Evolutionary conservation across 345 rosid genomes (phyloP), one percentile per base, ranked within the genome.

Genomic region (Sisymbrium altissimum): DNA sequence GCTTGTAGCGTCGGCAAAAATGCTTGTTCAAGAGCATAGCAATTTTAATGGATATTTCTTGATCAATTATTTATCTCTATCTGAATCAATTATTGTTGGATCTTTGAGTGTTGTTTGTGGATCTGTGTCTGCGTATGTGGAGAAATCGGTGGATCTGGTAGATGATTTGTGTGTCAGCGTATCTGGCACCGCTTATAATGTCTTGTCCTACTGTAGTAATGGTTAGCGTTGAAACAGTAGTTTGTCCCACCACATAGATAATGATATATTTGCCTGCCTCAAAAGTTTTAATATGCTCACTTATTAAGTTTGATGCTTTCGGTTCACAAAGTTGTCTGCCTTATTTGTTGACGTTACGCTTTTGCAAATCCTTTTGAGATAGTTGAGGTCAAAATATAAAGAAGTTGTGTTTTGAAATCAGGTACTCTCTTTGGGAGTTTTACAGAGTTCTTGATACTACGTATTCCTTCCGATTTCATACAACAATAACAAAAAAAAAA

Each of bases 1-100:
- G 75, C 74, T 75, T 75, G 63, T 75, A 75, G 69, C 44, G 44
- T 68, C 57, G 36, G 72, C 72, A 56, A 53, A 61, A 70, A 54
- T 54, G 53, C 25, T 66, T 66, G 67, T 66, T 57, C 78, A 25
- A 64, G 41, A 57, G 49, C 66, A 8, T 29, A 7, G 21, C 61
- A 38, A 17, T 38, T 58, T 39, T 57, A 33, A 27, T 58, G 5
- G 0, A 32, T 56, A 30, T 56, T 56, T 35, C 44, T 36, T 9
- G 30, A 19, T 58, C 27, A 58, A 5, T 35, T 35, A 11, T 13
- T 35, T 21, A 21, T 9, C 14, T 38, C 49, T 33, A 14, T 30
- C 13, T 4, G 41, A 7, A 21, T 50, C 30, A 50, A 50, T 50
- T 50, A 23, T 21, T 58, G 48, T 23, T 23, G 68, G 49, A 59